Evolutionary conservation across 2,329 filamentous ascomycete species (phyloP), one percentile per base, ranked within the genome.

Genomic region (Fusarium sp.): DNA sequence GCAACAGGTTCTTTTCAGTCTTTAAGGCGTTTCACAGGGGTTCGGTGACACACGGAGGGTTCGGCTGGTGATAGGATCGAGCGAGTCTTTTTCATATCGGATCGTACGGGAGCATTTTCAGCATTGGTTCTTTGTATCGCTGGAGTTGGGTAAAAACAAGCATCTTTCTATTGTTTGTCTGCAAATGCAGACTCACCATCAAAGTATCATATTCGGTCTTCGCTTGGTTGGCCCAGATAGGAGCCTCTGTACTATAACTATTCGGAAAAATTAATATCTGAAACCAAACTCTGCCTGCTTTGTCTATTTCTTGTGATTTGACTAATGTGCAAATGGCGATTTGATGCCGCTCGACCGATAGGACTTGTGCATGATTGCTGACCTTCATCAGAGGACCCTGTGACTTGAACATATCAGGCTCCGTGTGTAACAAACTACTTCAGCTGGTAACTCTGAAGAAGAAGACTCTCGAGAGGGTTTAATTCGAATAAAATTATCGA

Each of bases 91-190:
- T 52, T 45, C 52, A 59, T 52, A 43, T 25, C 43, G 73, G 57
- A 63, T 64, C 32, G 45, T 56, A 64, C 37, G 43, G 72, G 72
- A 73, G 72, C 72, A 75, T 74, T 74, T 32, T 59, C 68, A 73
- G 72, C 68, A 72, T 70, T 65, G 60, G 65, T 71, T 60, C 59
- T 52, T 30, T 52, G 59, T 25, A 52, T 70, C 56, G 68, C 35
- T 54, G 76, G 76, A 74, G 74, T 77, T 78, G 66, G 76, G 67
- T 72, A 77, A 73, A 77, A 52, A 65, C 35, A 56, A 64, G 35
- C 63, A 32, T 68, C n/a, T 72, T 72, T 59, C 13, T 67, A 25
- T 68, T 72, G 70, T 35, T 52, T 32, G 45, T 45, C 57, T 59
- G 56, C 67, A 30, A 30, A 30, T 30, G 27, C 27, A 30, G 27